phyloP scores from a whole-genome alignment of 2,329 filamentous ascomycete species.

The Trichoderma arundinaceum region DNA sequence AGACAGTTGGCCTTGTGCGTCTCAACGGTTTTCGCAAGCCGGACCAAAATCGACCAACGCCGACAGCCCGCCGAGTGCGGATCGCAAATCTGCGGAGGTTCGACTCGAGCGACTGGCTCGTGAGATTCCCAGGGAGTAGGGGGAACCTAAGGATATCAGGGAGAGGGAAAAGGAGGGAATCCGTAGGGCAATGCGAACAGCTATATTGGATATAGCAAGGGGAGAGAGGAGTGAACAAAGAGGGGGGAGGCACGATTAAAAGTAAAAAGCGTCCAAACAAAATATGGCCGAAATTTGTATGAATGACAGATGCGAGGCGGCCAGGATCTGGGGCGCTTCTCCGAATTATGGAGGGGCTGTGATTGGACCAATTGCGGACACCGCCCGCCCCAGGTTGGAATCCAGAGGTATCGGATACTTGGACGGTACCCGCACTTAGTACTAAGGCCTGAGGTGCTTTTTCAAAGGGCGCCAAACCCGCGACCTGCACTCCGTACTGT shows the following conservation, averaged over 20 bases:
- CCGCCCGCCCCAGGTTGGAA: background rate
- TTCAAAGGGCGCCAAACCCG: too few species aligned
- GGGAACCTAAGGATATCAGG: background rate
- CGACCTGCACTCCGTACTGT: too few species aligned
- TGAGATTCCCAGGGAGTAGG: background rate
- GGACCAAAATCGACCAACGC: slow-evolving; percentile 9
- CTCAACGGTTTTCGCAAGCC: slow-evolving; percentile 15
- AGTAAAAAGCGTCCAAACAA: slow-evolving; percentile 30
- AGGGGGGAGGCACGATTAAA: slow-evolving; percentile 14
- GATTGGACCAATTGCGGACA: slow-evolving; percentile 29
- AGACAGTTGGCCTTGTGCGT: background rate
- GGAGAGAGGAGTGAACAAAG: background rate
- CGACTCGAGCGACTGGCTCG: slow-evolving; percentile 21
- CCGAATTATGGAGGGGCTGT: slow-evolving; percentile 29
- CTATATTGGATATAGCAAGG: background rate
- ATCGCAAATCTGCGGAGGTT: slow-evolving; percentile 21
- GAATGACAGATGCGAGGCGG: slow-evolving; percentile 18
- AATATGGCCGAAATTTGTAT: slow-evolving; percentile 26
- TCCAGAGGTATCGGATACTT: background rate
- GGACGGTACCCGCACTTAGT: too few species aligned
- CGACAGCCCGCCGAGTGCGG: slow-evolving; percentile 31
- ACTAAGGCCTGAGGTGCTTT: too few species aligned
- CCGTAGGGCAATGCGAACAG: background rate
- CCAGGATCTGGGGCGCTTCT: slow-evolving; percentile 13
- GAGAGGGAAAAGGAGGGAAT: background rate